These are phyloP conservation scores for Euphrasia confusa DNA, from an alignment of 257 asterid species.

Conservation along the genomic window DNA sequence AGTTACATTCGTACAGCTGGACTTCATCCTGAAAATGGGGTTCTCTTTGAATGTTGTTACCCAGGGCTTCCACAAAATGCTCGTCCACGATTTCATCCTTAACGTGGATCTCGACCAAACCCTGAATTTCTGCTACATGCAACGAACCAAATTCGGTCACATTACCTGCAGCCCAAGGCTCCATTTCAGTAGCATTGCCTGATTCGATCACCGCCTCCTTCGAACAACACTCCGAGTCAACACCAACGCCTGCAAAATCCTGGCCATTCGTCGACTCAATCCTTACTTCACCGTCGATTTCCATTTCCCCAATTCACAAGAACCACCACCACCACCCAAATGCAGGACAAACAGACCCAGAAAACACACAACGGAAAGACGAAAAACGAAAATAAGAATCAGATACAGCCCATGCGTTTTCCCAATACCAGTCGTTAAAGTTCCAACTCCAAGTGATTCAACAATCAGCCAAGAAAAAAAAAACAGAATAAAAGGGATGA, in stretches of 20 bases:
- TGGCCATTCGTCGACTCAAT: conserved; percentile 30
- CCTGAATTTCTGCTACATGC: conserved; percentile 28
- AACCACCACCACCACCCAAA: conserved; percentile 7
- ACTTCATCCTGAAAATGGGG: conserved; percentile 23
- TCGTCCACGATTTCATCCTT: conserved; percentile 30
- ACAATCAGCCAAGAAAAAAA: neutral
- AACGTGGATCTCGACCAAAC: conserved; percentile 18
- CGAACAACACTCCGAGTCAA: conserved; percentile 25
- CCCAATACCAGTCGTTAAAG: neutral
- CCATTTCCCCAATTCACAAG: conserved; percentile 33
- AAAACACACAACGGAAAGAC: neutral
- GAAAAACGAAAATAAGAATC: neutral
- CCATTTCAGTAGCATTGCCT: conserved; percentile 19
- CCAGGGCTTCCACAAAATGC: conserved; percentile 14
- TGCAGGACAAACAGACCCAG: conserved; percentile 1
- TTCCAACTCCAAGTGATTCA: neutral
- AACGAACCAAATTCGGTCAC: neutral
- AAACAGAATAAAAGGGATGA: neutral
- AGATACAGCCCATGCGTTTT: neutral
- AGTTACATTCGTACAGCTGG: conserved; percentile 18
- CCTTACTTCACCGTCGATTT: conserved; percentile 28
- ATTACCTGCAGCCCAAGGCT: conserved; percentile 12
- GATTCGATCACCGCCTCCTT: conserved; percentile 28
- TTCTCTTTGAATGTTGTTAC: conserved; percentile 11
- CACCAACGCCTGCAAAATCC: conserved; percentile 21